phyloP scores from a whole-genome alignment of 352 stramenopile species.

The Phytophthora fragariaefolia region DNA sequence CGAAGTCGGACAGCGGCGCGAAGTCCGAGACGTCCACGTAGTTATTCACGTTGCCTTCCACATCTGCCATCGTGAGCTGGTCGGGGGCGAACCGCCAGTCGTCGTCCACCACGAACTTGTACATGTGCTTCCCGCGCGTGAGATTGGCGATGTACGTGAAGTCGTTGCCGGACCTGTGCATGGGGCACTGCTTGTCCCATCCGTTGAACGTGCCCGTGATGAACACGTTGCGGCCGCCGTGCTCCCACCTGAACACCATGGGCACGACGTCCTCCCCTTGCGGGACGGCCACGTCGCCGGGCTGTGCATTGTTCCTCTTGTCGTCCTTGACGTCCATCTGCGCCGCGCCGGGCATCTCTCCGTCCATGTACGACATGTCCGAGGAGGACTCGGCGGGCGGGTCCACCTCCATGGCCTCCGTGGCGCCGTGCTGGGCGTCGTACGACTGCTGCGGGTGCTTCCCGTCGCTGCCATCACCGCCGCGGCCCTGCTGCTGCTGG shows the following conservation, averaged over 20 bases:
- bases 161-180: constrained; percentile 99
- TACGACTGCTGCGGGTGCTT: constrained; percentile 33
- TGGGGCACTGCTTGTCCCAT: constrained; percentile 98
- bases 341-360: constrained; percentile 19
- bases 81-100: constrained; percentile 97
- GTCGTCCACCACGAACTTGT: constrained; percentile 99
- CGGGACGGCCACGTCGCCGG: constrained; percentile 14
- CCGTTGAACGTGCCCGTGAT: constrained; percentile 99
- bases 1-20: constrained; percentile 82
- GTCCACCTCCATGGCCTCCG: constrained; percentile 79
- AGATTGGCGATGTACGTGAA: constrained; percentile 99
- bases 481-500: constrained; percentile 17
- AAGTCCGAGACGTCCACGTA: constrained; percentile 99
- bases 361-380: constrained; percentile 46
- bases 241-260: constrained; percentile 99
- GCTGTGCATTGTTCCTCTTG: constrained; percentile 40
- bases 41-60: constrained; percentile 99
- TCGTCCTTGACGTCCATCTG: constrained; percentile 39
- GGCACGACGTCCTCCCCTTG: constrained; percentile 65
- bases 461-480: constrained; percentile 8
- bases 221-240: constrained; percentile 96
- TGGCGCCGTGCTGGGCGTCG: constrained; percentile 24
- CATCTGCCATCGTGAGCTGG: constrained; percentile 97
- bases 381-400: constrained; percentile 41
- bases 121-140: constrained; percentile 97